phyloP scores from a whole-genome alignment of 2,329 filamentous ascomycete species.

The Lasiodiplodia hormozganensis region DNA sequence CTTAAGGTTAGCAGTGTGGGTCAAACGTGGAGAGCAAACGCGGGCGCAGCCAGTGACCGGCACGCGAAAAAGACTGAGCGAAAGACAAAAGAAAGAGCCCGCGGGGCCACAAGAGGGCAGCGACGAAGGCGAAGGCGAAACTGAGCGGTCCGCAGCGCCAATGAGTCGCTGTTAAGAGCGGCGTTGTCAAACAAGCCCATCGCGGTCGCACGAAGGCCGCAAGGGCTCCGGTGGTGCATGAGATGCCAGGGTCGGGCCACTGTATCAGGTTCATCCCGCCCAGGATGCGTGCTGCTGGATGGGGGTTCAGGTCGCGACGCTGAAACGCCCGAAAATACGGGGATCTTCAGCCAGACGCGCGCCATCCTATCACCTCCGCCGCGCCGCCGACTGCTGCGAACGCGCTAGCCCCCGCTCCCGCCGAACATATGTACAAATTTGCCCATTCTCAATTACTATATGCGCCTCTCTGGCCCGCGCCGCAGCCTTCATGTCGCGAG shows the following conservation, averaged over 20 bases:
- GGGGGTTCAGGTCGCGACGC: slow-evolving; percentile 13
- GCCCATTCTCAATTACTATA: slow-evolving; percentile 15
- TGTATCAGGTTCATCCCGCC: slow-evolving; percentile 18
- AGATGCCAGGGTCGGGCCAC: slow-evolving; percentile 26
- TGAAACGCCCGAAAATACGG: slow-evolving; percentile 13
- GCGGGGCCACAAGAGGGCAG: slow-evolving; percentile 1
- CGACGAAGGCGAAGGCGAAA: slow-evolving; percentile 21
- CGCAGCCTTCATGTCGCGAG: neutral
- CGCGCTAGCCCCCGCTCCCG: neutral
- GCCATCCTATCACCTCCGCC: neutral
- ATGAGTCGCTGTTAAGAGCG: slow-evolving; percentile 19
- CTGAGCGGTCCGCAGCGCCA: slow-evolving; percentile 6
- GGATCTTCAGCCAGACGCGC: slow-evolving; percentile 6
- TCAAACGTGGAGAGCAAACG: slow-evolving; percentile 14
- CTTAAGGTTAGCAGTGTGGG: slow-evolving; percentile 16
- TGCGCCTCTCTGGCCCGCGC: neutral
- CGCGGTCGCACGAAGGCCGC: slow-evolving; percentile 16
- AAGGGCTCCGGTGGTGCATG: slow-evolving; percentile 13
- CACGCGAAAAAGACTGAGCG: slow-evolving; percentile 14
- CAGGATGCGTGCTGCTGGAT: slow-evolving; percentile 9
- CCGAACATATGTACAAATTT: neutral
- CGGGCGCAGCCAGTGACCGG: slow-evolving; percentile 22
- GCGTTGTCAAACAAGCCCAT: slow-evolving; percentile 7
- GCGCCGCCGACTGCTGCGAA: slow-evolving; percentile 7
- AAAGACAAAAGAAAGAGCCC: slow-evolving; percentile 17